Evolutionary conservation across 805 yeast genomes (phyloP).

Genomic region (Saturnispora dispora): DNA sequence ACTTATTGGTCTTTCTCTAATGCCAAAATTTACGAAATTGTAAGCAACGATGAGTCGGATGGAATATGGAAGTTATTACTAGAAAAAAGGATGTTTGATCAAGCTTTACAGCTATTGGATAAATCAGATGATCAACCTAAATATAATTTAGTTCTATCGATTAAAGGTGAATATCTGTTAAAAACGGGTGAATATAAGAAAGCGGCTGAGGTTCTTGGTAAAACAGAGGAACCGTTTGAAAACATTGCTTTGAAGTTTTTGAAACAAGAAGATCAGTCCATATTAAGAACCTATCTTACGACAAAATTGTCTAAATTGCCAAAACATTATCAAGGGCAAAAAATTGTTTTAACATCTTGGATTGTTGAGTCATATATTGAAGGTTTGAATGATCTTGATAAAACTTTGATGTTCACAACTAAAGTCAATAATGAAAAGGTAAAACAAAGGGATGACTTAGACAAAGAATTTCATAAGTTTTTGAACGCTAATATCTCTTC

Average conservation of each 20-base stretch:
- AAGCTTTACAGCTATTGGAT: slow-evolving; percentile 43
- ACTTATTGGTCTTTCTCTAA: slow-evolving; percentile 76
- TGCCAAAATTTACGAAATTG: slow-evolving; percentile 57
- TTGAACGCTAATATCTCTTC: slow-evolving; percentile 36
- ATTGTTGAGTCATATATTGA: slow-evolving; percentile 50
- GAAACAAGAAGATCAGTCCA: slow-evolving; percentile 32
- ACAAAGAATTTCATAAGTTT: slow-evolving; percentile 38
- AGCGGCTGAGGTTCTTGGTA: slow-evolving; percentile 55
- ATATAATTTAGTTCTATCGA: slow-evolving; percentile 41
- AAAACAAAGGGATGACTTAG: background rate
- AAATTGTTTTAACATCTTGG: slow-evolving; percentile 54
- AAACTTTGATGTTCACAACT: slow-evolving; percentile 9
- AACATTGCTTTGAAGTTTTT: slow-evolving; percentile 51
- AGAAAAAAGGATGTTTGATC: slow-evolving; percentile 46
- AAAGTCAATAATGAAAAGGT: background rate
- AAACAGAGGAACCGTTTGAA: slow-evolving; percentile 60
- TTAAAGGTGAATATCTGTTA: slow-evolving; percentile 45
- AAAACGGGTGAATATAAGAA: slow-evolving; percentile 20
- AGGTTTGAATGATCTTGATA: slow-evolving; percentile 35
- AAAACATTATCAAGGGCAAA: slow-evolving; percentile 32
- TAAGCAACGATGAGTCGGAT: slow-evolving; percentile 56
- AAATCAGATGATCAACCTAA: slow-evolving; percentile 26
- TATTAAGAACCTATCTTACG: slow-evolving; percentile 39
- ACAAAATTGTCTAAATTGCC: slow-evolving; percentile 32
- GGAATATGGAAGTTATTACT: slow-evolving; percentile 66